phyloP scores from a whole-genome alignment of 1,284 basidiomycete species.

The Moesziomyces globuligerus region DNA sequence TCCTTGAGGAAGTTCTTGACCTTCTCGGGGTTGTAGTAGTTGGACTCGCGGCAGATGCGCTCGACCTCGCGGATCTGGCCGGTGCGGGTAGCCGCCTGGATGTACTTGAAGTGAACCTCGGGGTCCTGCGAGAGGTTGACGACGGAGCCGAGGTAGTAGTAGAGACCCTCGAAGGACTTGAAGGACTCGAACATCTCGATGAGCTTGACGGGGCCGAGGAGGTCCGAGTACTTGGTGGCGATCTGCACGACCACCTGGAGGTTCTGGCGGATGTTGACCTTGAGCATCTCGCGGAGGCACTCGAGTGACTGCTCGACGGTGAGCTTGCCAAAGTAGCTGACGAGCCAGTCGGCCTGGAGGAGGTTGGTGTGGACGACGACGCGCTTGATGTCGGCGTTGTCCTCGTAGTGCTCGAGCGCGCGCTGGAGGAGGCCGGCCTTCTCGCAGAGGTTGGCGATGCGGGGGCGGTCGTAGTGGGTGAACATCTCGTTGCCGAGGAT shows the following conservation, averaged over 20 bases:
- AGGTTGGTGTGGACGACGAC: constrained; percentile 92
- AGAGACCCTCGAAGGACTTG: constrained; percentile 97
- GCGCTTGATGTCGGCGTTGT: constrained; percentile 94
- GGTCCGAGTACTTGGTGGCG: constrained; percentile 98
- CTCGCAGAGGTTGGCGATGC: constrained; percentile 97
- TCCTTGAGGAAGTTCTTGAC: constrained; percentile 99
- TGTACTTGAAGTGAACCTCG: constrained; percentile 99
- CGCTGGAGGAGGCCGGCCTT: constrained; percentile 96
- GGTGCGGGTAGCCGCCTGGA: constrained; percentile 97
- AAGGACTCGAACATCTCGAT: constrained; percentile 99
- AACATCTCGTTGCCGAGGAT: constrained; percentile 99
- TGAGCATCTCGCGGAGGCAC: constrained; percentile 96
- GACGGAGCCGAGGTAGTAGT: constrained; percentile 96
- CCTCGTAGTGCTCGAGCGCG: constrained; percentile 97
- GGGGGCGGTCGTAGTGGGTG: constrained; percentile 92
- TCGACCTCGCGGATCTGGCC: constrained; percentile 99
- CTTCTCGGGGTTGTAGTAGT: constrained; percentile 98
- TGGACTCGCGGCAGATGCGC: constrained; percentile 96
- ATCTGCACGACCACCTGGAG: constrained; percentile 96
- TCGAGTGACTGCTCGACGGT: constrained; percentile 99
- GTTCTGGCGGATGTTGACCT: constrained; percentile 97
- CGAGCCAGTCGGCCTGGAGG: constrained; percentile 92
- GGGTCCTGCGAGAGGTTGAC: constrained; percentile 96
- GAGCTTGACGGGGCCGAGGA: constrained; percentile 93
- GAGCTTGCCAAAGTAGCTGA: constrained; percentile 95